A percentile compares a stretch with the other conserved stretches of the same genome.
Evolutionary conservation across 345 rosid genomes (phyloP).

Genomic region (Salix dunnii): DNA sequence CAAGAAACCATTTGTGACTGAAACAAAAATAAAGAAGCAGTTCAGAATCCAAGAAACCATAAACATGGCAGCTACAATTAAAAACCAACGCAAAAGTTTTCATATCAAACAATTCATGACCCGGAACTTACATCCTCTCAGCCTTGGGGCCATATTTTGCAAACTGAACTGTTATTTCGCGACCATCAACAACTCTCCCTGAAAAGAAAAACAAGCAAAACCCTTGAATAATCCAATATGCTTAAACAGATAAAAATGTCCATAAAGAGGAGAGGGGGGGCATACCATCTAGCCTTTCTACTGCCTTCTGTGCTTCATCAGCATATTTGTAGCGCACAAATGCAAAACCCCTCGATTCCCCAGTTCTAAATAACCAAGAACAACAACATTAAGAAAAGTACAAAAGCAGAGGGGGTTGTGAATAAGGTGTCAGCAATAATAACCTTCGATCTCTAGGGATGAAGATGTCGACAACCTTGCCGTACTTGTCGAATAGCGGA

Average conservation of each 20-base stretch:
- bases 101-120: too few species aligned
- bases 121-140: constrained; percentile 69
- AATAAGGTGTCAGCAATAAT: neutral
- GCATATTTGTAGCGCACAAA: constrained; percentile 64
- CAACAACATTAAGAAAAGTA: neutral
- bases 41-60: neutral
- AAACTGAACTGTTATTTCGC: constrained; percentile 92
- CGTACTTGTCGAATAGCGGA: constrained; percentile 83
- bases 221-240: neutral
- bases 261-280: neutral
- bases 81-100: neutral
- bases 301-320: constrained; percentile 73
- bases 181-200: constrained; percentile 94
- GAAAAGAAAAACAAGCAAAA: constrained; percentile 15
- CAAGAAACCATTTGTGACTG: constrained; percentile 23
- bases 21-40: neutral
- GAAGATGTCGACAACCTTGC: constrained; percentile 80
- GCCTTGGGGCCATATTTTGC: constrained; percentile 99
- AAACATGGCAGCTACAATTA: neutral
- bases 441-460: constrained; percentile 91
- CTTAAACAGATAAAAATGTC: neutral
- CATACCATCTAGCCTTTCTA: constrained; percentile 60
- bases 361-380: constrained; percentile 35
- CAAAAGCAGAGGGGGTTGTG: neutral
- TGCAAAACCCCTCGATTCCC: constrained; percentile 66